Evolutionary conservation across 805 yeast species (phyloP).

Genomic region (Candida morakotiae): DNA sequence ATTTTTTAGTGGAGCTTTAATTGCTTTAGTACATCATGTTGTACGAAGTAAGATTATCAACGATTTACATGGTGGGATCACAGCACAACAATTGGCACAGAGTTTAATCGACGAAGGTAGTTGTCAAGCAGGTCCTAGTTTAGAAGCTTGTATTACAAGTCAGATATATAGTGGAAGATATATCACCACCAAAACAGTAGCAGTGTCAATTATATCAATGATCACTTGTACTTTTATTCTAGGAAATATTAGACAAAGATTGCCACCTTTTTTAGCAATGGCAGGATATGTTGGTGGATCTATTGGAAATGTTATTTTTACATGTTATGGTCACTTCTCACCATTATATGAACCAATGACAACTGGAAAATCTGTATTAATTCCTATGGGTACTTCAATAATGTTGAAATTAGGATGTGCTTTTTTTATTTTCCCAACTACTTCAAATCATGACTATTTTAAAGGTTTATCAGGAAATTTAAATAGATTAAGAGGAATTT

Average conservation of each 20-base stretch:
- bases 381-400: conserved; percentile 22
- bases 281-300: conserved; percentile 18
- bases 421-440: conserved; percentile 23
- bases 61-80: conserved; percentile 21
- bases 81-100: conserved; percentile 14
- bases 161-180: conserved; percentile 24
- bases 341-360: conserved; percentile 24
- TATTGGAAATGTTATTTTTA: conserved; percentile 18
- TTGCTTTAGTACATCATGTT: conserved; percentile 21
- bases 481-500: conserved; percentile 11
- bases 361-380: conserved; percentile 16
- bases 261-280: conserved; percentile 15
- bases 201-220: conserved; percentile 19
- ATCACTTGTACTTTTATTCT: conserved; percentile 18
- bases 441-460: conserved; percentile 20
- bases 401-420: conserved; percentile 17
- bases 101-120: conserved; percentile 20
- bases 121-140: conserved; percentile 14
- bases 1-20: conserved; percentile 13
- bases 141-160: conserved; percentile 15
- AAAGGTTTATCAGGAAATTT: conserved; percentile 14
- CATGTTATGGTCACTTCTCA: conserved; percentile 21
- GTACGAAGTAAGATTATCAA: conserved; percentile 22
- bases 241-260: conserved; percentile 16
- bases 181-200: conserved; percentile 19